These are phyloP conservation scores for Phytophthora fragariaefolia DNA, from an alignment of 352 stramenopile genomes.

Conservation along the genomic window DNA sequence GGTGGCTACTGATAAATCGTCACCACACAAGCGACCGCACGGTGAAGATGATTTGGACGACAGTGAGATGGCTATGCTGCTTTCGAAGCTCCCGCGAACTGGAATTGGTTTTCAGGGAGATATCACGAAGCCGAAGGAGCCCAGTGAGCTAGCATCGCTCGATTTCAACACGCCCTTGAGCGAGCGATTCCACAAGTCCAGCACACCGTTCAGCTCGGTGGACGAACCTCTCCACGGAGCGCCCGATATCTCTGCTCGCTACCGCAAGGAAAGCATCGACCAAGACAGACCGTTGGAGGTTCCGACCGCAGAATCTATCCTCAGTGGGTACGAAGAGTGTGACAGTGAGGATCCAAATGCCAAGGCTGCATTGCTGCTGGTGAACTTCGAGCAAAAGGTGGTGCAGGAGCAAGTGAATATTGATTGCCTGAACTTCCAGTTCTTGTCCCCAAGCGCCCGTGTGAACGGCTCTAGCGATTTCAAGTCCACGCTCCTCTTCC, in stretches of 20 bases:
- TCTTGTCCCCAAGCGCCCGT: slow-evolving; percentile 50
- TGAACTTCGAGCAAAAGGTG: slow-evolving; percentile 45
- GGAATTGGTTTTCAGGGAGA: slow-evolving; percentile 84
- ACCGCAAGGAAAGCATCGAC: slow-evolving; percentile 37
- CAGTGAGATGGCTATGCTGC: slow-evolving; percentile 59
- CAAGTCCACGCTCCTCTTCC: slow-evolving; percentile 67
- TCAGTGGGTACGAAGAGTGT: slow-evolving; percentile 83
- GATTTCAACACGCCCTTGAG: slow-evolving; percentile 60
- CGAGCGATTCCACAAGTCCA: slow-evolving; percentile 83
- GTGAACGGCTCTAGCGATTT: slow-evolving; percentile 22
- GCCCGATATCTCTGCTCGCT: slow-evolving; percentile 36
- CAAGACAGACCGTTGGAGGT: slow-evolving; percentile 54
- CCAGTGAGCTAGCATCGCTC: slow-evolving; percentile 52
- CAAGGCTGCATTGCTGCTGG: slow-evolving; percentile 59
- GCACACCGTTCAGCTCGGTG: slow-evolving; percentile 75
- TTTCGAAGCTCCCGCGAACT: slow-evolving; percentile 71
- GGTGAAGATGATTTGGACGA: slow-evolving; percentile 61
- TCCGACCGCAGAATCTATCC: slow-evolving; percentile 77
- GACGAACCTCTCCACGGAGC: slow-evolving; percentile 61
- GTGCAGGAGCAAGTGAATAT: slow-evolving; percentile 62
- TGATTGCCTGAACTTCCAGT: slow-evolving; percentile 75
- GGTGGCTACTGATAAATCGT: slow-evolving; percentile 9
- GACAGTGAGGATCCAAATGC: slow-evolving; percentile 80
- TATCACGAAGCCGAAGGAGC: slow-evolving; percentile 59
- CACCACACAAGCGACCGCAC: slow-evolving; percentile 60